Evolutionary conservation across 805 yeast species (phyloP), one percentile per base, ranked within the genome.

Genomic region (Babjeviella inositovora): DNA sequence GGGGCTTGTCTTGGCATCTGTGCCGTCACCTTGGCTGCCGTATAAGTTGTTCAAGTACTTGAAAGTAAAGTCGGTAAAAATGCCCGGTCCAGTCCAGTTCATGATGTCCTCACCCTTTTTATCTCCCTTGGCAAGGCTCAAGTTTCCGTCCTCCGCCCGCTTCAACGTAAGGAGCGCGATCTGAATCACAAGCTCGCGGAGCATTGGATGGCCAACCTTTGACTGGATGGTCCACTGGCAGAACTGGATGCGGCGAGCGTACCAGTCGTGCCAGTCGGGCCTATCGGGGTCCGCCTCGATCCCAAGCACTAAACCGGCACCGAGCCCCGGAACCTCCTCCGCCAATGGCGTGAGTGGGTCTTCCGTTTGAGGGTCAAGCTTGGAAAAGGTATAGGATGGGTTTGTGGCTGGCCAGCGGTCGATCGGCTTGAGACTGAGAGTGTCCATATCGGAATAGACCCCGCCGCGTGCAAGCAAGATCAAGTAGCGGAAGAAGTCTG

Each of bases 201-300:
- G 53, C 43, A 80, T 60, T 2, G 98, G 98, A 41, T 90, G 97
- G 1, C 97, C 97, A 11, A 62, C 66, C 39, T 84, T 87, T 11
- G 82, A 65, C 48, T 79, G 87, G 23, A 87, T 72, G 0, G 95
- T 82, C 98, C 98, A 87, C 49, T 87, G 97, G 43, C 97, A 85
- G 39, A 87, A 79, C 50, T 87, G 98, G 20, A 87, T 69, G 31
- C 97, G 59, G 24, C 96, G 62, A 0, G 96, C 92, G 41, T 82
- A 87, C 85, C 92, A 84, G 6, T 74, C 75, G 14, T 62, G 52
- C 98, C 98, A 90, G 46, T 87, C 97, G 1, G 74, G 74, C 34
- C 97, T 58, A 43, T 87, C 96, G 0, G 97, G 96, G 37, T 87
- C 98, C 1, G 96, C 96, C 44, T 90, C 98, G 20, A 87, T 80